phyloP scores from a whole-genome alignment of 257 asterid genomes.

The Ilex asprella region DNA sequence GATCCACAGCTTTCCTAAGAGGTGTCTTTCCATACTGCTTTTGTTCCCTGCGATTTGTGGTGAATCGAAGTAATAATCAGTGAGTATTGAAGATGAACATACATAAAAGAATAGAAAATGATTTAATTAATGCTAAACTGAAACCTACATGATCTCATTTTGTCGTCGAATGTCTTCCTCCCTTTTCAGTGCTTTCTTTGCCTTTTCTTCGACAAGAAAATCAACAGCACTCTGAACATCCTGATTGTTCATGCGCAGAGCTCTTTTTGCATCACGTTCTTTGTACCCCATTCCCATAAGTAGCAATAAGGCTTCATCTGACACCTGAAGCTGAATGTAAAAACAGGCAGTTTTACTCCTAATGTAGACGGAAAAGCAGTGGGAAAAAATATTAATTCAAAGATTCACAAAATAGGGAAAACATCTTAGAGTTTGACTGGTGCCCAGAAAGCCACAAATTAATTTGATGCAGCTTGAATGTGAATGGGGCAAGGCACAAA shows the following conservation, averaged over 20 bases:
- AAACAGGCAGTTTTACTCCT: background rate
- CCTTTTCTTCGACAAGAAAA: conserved; percentile 74
- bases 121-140: conserved; percentile 4
- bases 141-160: conserved; percentile 51
- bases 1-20: conserved; percentile 74
- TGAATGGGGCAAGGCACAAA: conserved; percentile 3
- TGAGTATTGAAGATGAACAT: conserved; percentile 7
- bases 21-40: conserved; percentile 76
- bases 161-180: conserved; percentile 52
- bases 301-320: conserved; percentile 69
- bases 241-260: conserved; percentile 85
- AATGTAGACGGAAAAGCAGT: conserved; percentile 4
- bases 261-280: conserved; percentile 73
- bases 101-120: conserved; percentile 7
- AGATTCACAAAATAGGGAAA: background rate
- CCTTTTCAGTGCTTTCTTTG: conserved; percentile 38
- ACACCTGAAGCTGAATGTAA: conserved; percentile 70
- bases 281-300: conserved; percentile 81
- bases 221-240: conserved; percentile 70
- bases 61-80: conserved; percentile 10
- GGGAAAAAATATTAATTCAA: background rate
- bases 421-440: background rate
- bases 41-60: conserved; percentile 60
- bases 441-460: background rate
- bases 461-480: background rate